phyloP scores from a whole-genome alignment of 495 filamentous ascomycete genomes.

The Xylaria castorea region DNA sequence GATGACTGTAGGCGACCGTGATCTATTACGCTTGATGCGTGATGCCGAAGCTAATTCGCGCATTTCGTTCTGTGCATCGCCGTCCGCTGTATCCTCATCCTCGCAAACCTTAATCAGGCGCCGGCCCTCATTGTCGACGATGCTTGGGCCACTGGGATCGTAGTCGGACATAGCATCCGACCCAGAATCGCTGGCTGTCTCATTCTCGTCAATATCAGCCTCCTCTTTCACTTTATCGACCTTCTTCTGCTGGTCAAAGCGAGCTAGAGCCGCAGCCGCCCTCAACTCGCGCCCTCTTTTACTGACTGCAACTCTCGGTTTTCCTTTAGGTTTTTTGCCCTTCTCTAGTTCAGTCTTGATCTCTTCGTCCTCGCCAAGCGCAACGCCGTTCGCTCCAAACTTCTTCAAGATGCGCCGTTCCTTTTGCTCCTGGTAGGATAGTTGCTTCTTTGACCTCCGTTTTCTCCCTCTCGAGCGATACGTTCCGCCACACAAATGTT shows the following conservation, averaged over 20 bases:
- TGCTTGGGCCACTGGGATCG: conserved; percentile 62
- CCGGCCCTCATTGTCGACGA: conserved; percentile 66
- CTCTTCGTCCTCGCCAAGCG: conserved; percentile 70
- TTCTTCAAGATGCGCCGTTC: conserved; percentile 73
- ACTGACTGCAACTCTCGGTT: conserved; percentile 74
- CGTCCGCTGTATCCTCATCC: conserved; percentile 67
- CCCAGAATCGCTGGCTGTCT: conserved; percentile 42
- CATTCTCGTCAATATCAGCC: conserved; percentile 41
- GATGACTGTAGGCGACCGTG: conserved; percentile 10
- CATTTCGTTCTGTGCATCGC: conserved; percentile 66
- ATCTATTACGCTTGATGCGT: conserved; percentile 36
- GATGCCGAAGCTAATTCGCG: conserved; percentile 57
- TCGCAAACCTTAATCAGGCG: conserved; percentile 74
- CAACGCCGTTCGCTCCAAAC: conserved; percentile 71
- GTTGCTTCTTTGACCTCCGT: conserved; percentile 57
- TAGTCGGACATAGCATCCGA: conserved; percentile 48
- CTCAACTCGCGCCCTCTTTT: conserved; percentile 74
- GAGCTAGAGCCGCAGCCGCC: conserved; percentile 75
- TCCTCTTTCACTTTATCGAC: conserved; percentile 44
- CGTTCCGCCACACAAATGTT: conserved; percentile 73
- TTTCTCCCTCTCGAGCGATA: conserved; percentile 62
- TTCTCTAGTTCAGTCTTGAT: conserved; percentile 68
- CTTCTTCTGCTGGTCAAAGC: conserved; percentile 67
- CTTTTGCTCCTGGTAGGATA: conserved; percentile 67
- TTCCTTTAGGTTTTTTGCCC: conserved; percentile 63